Base-by-base conservation (phyloP, 176 grass and related monocot species). In the Oryza meyeriana region DNA sequence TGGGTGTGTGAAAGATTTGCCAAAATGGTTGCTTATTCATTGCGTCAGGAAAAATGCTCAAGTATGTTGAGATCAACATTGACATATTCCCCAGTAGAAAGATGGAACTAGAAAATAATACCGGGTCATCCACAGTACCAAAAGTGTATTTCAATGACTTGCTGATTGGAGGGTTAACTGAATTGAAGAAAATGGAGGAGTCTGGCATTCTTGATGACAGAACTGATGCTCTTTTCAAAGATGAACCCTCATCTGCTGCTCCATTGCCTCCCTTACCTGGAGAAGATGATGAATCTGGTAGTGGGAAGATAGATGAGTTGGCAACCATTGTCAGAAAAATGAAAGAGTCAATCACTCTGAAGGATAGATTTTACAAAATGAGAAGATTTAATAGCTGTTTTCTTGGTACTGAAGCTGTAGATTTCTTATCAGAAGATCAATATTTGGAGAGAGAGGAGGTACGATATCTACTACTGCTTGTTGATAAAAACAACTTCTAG, bases 281-380 rank as follows among this genome's bases (percentile, higher is more conserved):
- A 75, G 95, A 98, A 91, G 92, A 98, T 86, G 95, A 98, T 34
- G 90, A 89, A 75, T 98, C 95, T 79, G 88, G 81, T 74, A 91
- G 90, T 64, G 92, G 95, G 66, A 94, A 91, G 69, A 88, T 98
- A 72, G 95, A 98, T 89, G 95, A 98, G 81, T 66, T 98, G 72
- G 95, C 92, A 81, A 66, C 81, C 55, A 86, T 93, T 68, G 95
- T 93, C 61, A 94, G 84, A 88, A 98, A 93, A 81, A 94, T 98
- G 95, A 94, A 87, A 94, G 95, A 94, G 61, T 85, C 86, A 1
- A 77, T 98, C 33, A 84, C 77, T 72, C 86, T 58, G 24, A 98
- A 93, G 83, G 95, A 98, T 79, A 92, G 95, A 77, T 98, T 94
- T 70, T 98, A 94, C 71, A 98, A 98, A 84, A 98, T 98, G 95